Percentiles rank a stretch among this genome's conserved stretches.
Conservation (phyloP, 2,329 filamentous ascomycete genomes). For the Xylariaceae sp. region DNA sequence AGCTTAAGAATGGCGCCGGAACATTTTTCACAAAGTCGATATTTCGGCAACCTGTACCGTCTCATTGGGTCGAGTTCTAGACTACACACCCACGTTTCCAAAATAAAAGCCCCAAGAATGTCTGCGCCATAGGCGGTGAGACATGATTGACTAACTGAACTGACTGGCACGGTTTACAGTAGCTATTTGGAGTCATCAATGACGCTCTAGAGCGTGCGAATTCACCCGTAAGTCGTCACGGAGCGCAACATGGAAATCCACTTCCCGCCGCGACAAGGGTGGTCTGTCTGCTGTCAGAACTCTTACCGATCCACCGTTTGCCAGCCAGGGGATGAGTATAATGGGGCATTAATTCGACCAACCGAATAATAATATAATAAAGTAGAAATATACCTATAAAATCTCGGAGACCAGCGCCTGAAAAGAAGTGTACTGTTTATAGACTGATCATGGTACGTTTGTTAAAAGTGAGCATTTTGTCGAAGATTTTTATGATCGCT, state of each 20-base stretch:
- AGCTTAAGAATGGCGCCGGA: not conserved
- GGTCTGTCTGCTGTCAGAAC: constrained; percentile 3
- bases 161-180: not conserved
- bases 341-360: not conserved
- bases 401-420: not conserved
- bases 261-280: constrained; percentile 1
- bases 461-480: not conserved
- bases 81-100: constrained; percentile 1
- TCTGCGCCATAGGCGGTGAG: constrained; percentile 15
- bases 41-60: constrained; percentile 8
- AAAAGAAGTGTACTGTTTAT: not conserved
- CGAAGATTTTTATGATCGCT: not conserved
- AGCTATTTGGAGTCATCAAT: constrained; percentile 12
- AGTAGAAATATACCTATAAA: not conserved
- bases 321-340: constrained; percentile 1
- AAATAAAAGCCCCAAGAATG: constrained; percentile 6
- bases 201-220: constrained; percentile 6
- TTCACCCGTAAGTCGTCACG: not conserved
- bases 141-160: constrained; percentile 10
- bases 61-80: constrained; percentile 7
- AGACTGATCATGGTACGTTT: not conserved
- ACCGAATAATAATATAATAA: no score
- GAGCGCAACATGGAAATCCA: constrained; percentile 7
- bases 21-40: constrained; percentile 1
- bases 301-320: constrained; percentile 11